A percentile compares a stretch with the other conserved stretches of the same genome.
Evolutionary conservation across 164 flowering plant species (phyloP).

Genomic region (Chimonanthus salicifolius): DNA sequence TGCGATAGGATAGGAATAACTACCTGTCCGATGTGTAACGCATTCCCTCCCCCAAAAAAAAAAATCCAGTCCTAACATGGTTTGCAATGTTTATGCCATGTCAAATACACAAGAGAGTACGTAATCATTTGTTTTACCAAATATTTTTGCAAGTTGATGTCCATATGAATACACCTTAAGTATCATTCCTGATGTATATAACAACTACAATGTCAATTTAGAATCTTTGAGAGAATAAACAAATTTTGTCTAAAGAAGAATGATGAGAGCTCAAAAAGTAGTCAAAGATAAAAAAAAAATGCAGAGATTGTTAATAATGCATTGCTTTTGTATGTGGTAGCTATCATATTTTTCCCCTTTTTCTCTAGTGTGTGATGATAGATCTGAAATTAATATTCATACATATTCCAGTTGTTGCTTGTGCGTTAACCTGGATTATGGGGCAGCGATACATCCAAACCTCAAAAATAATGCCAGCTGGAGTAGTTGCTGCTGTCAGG

Average conservation of each 20-base stretch:
- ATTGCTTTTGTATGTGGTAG: not conserved
- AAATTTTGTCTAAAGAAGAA: not conserved
- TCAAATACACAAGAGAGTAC: not conserved
- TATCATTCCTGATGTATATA: not conserved
- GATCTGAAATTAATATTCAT: not conserved
- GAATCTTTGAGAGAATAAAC: not conserved
- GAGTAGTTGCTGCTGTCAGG: slow-evolving; percentile 82
- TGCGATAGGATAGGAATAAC: too few species aligned
- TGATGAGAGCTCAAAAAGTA: not conserved
- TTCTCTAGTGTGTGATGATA: not conserved
- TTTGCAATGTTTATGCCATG: not conserved
- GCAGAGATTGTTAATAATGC: not conserved
- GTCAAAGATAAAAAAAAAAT: not conserved
- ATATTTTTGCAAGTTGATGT: not conserved
- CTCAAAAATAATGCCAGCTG: slow-evolving; percentile 92
- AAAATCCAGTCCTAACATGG: not conserved
- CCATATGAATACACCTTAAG: not conserved
- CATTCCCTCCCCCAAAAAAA: too few species aligned
- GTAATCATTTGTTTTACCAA: not conserved
- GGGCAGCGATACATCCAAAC: slow-evolving; percentile 72
- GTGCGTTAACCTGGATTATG: slow-evolving; percentile 59
- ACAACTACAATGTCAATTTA: not conserved
- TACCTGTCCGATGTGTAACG: too few species aligned
- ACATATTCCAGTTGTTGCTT: slow-evolving; percentile 52
- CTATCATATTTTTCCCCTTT: not conserved